phyloP scores from a whole-genome alignment of 2,329 filamentous ascomycete genomes.

The Pyricularia grisea region DNA sequence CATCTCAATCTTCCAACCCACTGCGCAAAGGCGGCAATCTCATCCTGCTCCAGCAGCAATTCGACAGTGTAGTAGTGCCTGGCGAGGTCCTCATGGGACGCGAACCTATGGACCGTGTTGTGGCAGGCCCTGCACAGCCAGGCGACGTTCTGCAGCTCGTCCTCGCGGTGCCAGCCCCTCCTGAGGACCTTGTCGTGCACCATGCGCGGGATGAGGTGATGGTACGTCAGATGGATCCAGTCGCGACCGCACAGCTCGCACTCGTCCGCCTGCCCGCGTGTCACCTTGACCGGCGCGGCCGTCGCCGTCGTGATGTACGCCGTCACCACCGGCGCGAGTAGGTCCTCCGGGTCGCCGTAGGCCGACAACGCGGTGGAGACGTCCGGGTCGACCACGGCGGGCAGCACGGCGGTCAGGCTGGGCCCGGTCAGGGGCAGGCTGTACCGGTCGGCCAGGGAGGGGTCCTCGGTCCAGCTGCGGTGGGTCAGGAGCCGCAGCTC shows the following conservation, averaged over 20 bases:
- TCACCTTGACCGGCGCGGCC: constrained; percentile 55
- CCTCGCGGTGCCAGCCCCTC: constrained; percentile 68
- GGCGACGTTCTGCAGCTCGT: constrained; percentile 69
- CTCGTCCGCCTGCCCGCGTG: constrained; percentile 33
- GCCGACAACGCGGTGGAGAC: constrained; percentile 58
- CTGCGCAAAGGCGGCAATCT: constrained; percentile 59
- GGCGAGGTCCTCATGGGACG: constrained; percentile 69
- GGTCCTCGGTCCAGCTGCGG: constrained; percentile 38
- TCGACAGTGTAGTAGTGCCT: constrained; percentile 66
- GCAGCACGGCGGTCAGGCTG: constrained; percentile 40
- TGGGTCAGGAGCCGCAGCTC: constrained; percentile 55
- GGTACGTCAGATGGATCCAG: constrained; percentile 71
- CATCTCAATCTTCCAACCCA: constrained; percentile 70
- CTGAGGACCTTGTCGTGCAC: constrained; percentile 70
- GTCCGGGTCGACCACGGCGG: constrained; percentile 42
- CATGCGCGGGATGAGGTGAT: constrained; percentile 74
- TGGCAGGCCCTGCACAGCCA: constrained; percentile 84
- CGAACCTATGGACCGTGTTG: constrained; percentile 69
- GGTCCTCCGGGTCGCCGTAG: constrained; percentile 44
- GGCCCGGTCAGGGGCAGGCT: constrained; percentile 42
- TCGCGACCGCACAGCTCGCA: constrained; percentile 72
- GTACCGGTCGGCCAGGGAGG: constrained; percentile 31
- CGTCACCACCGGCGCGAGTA: constrained; percentile 55
- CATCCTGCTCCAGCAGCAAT: constrained; percentile 56
- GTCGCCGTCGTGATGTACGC: constrained; percentile 50